Percentiles rank a stretch among this genome's conserved stretches.
Evolutionary conservation across 371 early-diverging fungal species (phyloP).

Genomic region (Mucor irregularis): DNA sequence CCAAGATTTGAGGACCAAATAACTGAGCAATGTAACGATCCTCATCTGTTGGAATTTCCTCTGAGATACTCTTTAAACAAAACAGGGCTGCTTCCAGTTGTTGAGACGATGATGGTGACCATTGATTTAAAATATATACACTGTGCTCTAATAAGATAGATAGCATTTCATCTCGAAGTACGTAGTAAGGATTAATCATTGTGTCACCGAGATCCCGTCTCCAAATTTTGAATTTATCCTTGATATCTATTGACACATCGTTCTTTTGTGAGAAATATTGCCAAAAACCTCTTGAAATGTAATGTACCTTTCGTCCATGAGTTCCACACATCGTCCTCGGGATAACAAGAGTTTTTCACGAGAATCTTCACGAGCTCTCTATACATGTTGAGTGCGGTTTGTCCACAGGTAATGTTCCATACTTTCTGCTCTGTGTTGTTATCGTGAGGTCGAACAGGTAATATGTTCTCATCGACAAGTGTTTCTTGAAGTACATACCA

Average conservation of each 20-base stretch:
- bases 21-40: constrained; percentile 55
- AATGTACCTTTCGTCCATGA: constrained; percentile 63
- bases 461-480: constrained; percentile 43
- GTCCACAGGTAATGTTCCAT: constrained; percentile 36
- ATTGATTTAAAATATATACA: constrained; percentile 41
- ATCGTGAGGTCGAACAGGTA: constrained; percentile 25
- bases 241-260: constrained; percentile 42
- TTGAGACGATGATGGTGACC: constrained; percentile 35
- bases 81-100: constrained; percentile 65
- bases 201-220: constrained; percentile 79
- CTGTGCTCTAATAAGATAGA: constrained; percentile 56
- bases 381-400: constrained; percentile 46
- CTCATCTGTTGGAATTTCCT: constrained; percentile 64
- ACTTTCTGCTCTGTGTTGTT: constrained; percentile 18
- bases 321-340: constrained; percentile 56
- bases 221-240: constrained; percentile 67
- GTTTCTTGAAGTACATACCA: constrained; percentile 78
- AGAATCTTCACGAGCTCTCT: constrained; percentile 54
- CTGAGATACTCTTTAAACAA: constrained; percentile 68
- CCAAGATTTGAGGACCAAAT: constrained; percentile 61
- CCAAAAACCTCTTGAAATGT: background rate
- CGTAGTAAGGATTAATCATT: constrained; percentile 70
- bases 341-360: constrained; percentile 57
- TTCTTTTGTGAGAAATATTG: background rate
- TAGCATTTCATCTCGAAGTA: constrained; percentile 67